These are phyloP conservation scores for Phyllostachys edulis DNA, from an alignment of 176 grass and related monocot species.

Conservation along the genomic window DNA sequence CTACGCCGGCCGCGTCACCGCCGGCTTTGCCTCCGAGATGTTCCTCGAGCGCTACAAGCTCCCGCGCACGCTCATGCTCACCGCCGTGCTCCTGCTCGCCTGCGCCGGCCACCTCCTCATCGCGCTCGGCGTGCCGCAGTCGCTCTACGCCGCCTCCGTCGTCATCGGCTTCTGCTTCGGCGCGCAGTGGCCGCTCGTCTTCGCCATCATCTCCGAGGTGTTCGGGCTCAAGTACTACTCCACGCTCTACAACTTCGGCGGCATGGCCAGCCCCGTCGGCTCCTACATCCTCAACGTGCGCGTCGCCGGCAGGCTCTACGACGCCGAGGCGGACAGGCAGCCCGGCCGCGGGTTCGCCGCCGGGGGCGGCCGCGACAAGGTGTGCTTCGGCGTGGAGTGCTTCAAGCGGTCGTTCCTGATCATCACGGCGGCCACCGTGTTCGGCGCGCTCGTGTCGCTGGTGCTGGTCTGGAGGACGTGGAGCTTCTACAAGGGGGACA, in stretches of 20 bases:
- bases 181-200: constrained; percentile 81
- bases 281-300: constrained; percentile 64
- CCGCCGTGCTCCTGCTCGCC: constrained; percentile 49
- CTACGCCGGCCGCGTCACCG: constrained; percentile 76
- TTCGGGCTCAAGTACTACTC: constrained; percentile 92
- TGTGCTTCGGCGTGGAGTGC: constrained; percentile 59
- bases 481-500: constrained; percentile 67
- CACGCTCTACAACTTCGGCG: constrained; percentile 74
- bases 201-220: constrained; percentile 81
- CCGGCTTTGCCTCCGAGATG: constrained; percentile 67
- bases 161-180: constrained; percentile 86
- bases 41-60: constrained; percentile 40
- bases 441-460: constrained; percentile 56
- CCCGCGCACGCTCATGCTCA: constrained; percentile 61
- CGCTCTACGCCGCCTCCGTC: constrained; percentile 65
- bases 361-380: not conserved
- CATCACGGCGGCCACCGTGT: constrained; percentile 53
- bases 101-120: constrained; percentile 68
- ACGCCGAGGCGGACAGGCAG: constrained; percentile 49
- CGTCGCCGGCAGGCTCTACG: constrained; percentile 65
- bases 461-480: constrained; percentile 70
- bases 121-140: constrained; percentile 47
- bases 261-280: constrained; percentile 63
- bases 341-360: not conserved
- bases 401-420: constrained; percentile 61